Percentiles rank a stretch among this genome's conserved stretches.
phyloP scores from a whole-genome alignment of 352 stramenopile species.

The Pythium scleroteichum region DNA sequence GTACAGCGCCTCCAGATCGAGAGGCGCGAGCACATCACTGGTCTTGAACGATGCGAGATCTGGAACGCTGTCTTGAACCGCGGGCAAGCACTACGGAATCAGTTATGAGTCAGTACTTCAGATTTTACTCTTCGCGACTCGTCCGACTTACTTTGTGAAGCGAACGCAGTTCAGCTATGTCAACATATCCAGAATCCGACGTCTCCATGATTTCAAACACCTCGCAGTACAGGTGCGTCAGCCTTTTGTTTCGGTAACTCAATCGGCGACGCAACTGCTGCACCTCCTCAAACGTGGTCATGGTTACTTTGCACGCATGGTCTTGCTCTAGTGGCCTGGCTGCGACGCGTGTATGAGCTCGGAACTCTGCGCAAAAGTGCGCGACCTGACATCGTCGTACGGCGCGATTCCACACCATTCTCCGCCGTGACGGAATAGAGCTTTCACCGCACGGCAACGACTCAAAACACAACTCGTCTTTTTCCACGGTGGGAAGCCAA shows the following conservation, averaged over 20 bases:
- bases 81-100: too few species aligned
- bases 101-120: background rate
- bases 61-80: too few species aligned
- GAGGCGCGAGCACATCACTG: background rate
- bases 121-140: too few species aligned
- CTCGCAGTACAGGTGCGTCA: constrained; percentile 50
- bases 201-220: constrained; percentile 75
- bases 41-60: background rate
- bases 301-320: background rate
- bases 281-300: constrained; percentile 23
- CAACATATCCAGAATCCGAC: constrained; percentile 56
- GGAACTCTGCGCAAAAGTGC: constrained; percentile 33
- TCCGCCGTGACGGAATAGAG: constrained; percentile 12
- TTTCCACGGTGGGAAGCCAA: constrained; percentile 37
- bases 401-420: constrained; percentile 68
- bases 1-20: constrained; percentile 6
- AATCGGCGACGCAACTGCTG: constrained; percentile 14
- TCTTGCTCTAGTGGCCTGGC: background rate
- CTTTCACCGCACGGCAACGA: background rate
- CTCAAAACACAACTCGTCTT: constrained; percentile 3
- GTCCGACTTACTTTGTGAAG: constrained; percentile 54
- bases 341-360: background rate
- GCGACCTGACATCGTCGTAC: constrained; percentile 55
- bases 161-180: constrained; percentile 70
- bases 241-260: constrained; percentile 39